phyloP scores from a whole-genome alignment of 2,329 filamentous ascomycete genomes.

The Talaromyces piceae region DNA sequence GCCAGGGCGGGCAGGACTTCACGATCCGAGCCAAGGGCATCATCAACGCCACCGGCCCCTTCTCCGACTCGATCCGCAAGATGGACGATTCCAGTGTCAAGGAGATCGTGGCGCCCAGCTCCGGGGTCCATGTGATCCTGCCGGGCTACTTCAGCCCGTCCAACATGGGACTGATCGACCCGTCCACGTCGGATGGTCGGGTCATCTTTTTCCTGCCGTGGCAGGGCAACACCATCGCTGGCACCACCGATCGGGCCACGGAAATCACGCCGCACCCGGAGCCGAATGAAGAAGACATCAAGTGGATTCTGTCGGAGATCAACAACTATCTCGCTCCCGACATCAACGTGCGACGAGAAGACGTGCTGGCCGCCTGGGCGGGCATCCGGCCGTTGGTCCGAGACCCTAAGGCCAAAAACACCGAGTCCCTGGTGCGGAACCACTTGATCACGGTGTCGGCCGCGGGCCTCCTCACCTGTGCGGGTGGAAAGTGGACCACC shows the following conservation, averaged over 20 bases:
- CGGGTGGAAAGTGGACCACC: conserved; percentile 87
- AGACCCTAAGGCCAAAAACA: conserved; percentile 77
- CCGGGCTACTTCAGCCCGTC: conserved; percentile 79
- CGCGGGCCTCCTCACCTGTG: conserved; percentile 74
- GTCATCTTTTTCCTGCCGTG: conserved; percentile 92
- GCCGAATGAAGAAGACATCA: conserved; percentile 74
- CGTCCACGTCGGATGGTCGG: conserved; percentile 76
- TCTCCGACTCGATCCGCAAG: conserved; percentile 77
- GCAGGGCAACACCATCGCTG: conserved; percentile 88
- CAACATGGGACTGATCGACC: conserved; percentile 83
- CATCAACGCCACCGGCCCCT: conserved; percentile 84
- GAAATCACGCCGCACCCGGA: conserved; percentile 65
- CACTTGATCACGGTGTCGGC: conserved; percentile 74
- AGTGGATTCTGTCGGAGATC: conserved; percentile 81
- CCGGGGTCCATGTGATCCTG: conserved; percentile 78
- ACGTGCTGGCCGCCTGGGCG: conserved; percentile 86
- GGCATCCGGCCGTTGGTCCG: conserved; percentile 80
- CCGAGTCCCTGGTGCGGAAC: conserved; percentile 79
- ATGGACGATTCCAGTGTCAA: conserved; percentile 66
- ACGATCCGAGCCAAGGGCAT: conserved; percentile 69
- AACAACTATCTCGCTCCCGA: conserved; percentile 74
- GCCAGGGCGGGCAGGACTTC: conserved; percentile 56
- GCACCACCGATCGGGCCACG: conserved; percentile 75
- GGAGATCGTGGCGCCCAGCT: conserved; percentile 78
- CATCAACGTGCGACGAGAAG: conserved; percentile 74